These are phyloP conservation scores for Myxozyma monticola DNA, from an alignment of 805 yeast genomes.

Conservation along the genomic window DNA sequence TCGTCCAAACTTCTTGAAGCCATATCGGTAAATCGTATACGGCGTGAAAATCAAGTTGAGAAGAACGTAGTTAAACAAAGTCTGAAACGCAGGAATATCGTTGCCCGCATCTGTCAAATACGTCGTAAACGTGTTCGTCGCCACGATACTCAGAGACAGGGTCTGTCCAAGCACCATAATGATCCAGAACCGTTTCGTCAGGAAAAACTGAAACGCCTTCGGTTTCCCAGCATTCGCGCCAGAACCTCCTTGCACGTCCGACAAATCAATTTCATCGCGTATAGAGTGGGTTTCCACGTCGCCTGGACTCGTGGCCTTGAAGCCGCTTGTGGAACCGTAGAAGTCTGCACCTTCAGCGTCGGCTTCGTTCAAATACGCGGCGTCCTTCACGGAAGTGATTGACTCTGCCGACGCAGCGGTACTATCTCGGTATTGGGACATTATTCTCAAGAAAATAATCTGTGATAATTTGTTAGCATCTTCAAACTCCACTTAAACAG, in stretches of 20 bases:
- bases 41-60: conserved; percentile 44
- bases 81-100: conserved; percentile 48
- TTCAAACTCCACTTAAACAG: not conserved
- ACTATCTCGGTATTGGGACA: not conserved
- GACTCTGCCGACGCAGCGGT: not conserved
- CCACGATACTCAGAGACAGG: conserved; percentile 44
- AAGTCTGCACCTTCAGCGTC: no score
- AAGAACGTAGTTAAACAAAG: conserved; percentile 44
- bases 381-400: no score
- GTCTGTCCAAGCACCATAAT: conserved; percentile 46
- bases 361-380: no score
- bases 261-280: no score
- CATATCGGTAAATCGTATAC: conserved; percentile 43
- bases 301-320: not conserved
- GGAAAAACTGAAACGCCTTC: conserved; percentile 34
- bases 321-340: not conserved
- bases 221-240: no score
- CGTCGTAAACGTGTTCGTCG: conserved; percentile 48
- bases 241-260: no score
- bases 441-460: not conserved
- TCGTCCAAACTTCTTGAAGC: conserved; percentile 40
- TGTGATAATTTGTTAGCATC: not conserved
- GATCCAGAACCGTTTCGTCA: conserved; percentile 43
- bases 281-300: no score
- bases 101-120: conserved; percentile 42